Percentiles rank a stretch among this genome's conserved stretches.
phyloP scores from a whole-genome alignment of 306 rosid species.

The Ammopiptanthus mongolicus region DNA sequence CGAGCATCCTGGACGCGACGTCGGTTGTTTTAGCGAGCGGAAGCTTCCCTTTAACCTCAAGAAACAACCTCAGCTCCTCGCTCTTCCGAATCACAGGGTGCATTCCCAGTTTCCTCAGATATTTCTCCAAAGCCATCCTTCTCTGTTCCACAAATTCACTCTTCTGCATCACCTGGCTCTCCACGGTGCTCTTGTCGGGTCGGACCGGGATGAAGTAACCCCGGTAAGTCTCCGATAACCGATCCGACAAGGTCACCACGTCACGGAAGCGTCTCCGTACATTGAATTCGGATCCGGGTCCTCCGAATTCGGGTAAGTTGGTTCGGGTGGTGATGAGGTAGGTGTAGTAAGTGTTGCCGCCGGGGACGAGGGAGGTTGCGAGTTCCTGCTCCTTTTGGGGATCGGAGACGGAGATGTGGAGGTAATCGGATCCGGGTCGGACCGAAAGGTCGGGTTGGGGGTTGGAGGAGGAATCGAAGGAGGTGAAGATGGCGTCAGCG shows the following conservation, averaged over 20 bases:
- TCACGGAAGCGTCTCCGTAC: slow-evolving; percentile 84
- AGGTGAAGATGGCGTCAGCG: slow-evolving; percentile 64
- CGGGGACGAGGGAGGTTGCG: slow-evolving; percentile 74
- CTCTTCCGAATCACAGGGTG: slow-evolving; percentile 85
- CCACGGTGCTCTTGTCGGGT: slow-evolving; percentile 93
- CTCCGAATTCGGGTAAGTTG: slow-evolving; percentile 58
- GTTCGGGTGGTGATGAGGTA: slow-evolving; percentile 77
- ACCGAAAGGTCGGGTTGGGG: slow-evolving; percentile 10
- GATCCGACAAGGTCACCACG: slow-evolving; percentile 76
- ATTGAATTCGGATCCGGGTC: slow-evolving; percentile 42
- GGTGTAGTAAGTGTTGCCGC: slow-evolving; percentile 54
- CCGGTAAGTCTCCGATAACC: slow-evolving; percentile 74
- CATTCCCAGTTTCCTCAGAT: slow-evolving; percentile 57
- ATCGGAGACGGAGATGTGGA: slow-evolving; percentile 67
- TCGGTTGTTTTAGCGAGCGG: slow-evolving; percentile 56
- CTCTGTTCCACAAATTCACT: slow-evolving; percentile 96
- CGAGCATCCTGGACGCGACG: slow-evolving; percentile 86
- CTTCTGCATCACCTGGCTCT: slow-evolving; percentile 96
- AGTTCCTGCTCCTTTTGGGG: slow-evolving; percentile 80
- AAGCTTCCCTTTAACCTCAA: slow-evolving; percentile 68
- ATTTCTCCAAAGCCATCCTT: slow-evolving; percentile 79
- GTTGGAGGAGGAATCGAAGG: slow-evolving; percentile 32
- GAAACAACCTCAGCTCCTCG: slow-evolving; percentile 70
- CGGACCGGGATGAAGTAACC: slow-evolving; percentile 79
- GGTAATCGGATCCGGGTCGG: slow-evolving; percentile 47